Conservation (phyloP, 2,329 filamentous ascomycete genomes). For the Penicillium sumatraense region DNA sequence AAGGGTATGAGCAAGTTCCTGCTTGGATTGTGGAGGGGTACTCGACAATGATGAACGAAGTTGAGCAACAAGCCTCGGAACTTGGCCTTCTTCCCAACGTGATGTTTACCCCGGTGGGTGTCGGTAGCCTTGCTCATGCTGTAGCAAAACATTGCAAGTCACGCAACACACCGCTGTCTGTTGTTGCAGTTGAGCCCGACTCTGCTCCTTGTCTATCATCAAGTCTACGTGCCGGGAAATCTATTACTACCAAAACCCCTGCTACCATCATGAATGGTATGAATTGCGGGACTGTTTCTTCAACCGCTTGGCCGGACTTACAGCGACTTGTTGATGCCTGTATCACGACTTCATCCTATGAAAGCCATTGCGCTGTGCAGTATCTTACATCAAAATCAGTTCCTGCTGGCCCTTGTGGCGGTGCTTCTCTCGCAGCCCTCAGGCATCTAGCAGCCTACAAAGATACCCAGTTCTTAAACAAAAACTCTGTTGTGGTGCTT, state of each 20-base stretch:
- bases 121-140: constrained; percentile 73
- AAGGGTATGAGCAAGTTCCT: constrained; percentile 69
- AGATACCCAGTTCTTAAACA: constrained; percentile 39
- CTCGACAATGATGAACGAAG: constrained; percentile 70
- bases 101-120: constrained; percentile 70
- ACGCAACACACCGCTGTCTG: constrained; percentile 34
- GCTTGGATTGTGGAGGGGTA: constrained; percentile 80
- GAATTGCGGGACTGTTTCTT: constrained; percentile 72
- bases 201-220: constrained; percentile 60
- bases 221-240: constrained; percentile 54
- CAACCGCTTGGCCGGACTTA: constrained; percentile 67
- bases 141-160: constrained; percentile 69
- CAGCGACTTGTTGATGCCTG: constrained; percentile 63
- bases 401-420: constrained; percentile 66
- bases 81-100: constrained; percentile 49
- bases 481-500: constrained; percentile 64
- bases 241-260: constrained; percentile 57
- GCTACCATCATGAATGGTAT: constrained; percentile 75
- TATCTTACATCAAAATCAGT: constrained; percentile 57
- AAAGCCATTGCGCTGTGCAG: constrained; percentile 63
- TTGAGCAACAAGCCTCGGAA: constrained; percentile 63
- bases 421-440: constrained; percentile 60
- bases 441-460: constrained; percentile 48
- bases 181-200: constrained; percentile 74
- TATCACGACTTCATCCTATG: constrained; percentile 64